Percentiles rank a stretch among this genome's conserved stretches.
phyloP scores from a whole-genome alignment of 345 rosid species.

The Pelargonium nanum region DNA sequence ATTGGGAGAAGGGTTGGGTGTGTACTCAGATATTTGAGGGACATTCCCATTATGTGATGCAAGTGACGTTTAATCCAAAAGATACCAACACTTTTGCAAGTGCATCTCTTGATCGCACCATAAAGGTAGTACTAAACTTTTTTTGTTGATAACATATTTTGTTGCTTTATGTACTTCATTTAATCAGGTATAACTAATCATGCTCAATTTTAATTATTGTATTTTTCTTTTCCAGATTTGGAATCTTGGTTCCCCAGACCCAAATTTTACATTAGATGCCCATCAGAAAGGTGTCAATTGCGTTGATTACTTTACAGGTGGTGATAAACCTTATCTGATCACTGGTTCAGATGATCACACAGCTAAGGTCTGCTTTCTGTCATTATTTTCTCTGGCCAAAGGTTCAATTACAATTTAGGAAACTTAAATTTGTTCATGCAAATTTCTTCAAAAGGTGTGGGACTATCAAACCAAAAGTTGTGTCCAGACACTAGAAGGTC shows the following conservation, averaged over 20 bases:
- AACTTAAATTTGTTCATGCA: constrained; percentile 17
- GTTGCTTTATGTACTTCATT: background rate
- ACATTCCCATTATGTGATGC: constrained; percentile 72
- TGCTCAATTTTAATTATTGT: constrained; percentile 8
- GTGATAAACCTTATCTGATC: constrained; percentile 85
- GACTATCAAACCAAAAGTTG: constrained; percentile 82
- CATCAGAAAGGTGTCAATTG: constrained; percentile 93
- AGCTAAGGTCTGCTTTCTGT: constrained; percentile 52
- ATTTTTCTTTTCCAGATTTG: constrained; percentile 48
- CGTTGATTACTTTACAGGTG: constrained; percentile 89
- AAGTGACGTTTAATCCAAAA: constrained; percentile 62
- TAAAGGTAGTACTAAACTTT: constrained; percentile 32
- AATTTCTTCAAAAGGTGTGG: constrained; percentile 55
- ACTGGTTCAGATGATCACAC: constrained; percentile 95
- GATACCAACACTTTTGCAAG: constrained; percentile 66
- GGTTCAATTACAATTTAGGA: constrained; percentile 4
- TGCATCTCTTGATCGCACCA: constrained; percentile 71
- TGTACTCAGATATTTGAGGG: constrained; percentile 64
- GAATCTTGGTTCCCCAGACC: constrained; percentile 94
- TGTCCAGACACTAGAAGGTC: constrained; percentile 77
- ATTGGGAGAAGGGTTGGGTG: constrained; percentile 68
- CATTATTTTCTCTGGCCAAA: background rate
- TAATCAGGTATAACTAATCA: constrained; percentile 3
- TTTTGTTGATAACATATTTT: background rate
- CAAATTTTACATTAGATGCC: constrained; percentile 88